Percentiles rank a stretch among this genome's conserved stretches.
Evolutionary conservation across 768 basidiomycete genomes (phyloP).

Genomic region (Boletales sp.): DNA sequence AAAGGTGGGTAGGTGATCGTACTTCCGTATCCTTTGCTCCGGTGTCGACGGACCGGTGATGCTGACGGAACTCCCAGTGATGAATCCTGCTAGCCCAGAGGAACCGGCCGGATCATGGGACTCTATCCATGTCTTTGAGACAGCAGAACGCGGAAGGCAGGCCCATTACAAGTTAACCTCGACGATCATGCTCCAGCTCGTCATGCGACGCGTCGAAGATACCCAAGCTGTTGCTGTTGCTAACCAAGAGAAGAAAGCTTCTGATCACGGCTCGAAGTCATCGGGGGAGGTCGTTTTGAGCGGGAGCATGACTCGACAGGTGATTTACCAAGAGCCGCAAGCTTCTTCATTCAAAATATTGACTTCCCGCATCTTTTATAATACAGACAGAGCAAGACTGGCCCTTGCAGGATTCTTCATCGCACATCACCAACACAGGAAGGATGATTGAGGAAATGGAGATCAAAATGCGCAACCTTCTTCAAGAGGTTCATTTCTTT

Average conservation of each 20-base stretch:
- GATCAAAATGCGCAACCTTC: constrained; percentile 94
- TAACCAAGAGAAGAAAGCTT: constrained; percentile 33
- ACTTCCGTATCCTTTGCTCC: constrained; percentile 3
- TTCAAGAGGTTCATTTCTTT: constrained; percentile 65
- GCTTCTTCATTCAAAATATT: constrained; percentile 8
- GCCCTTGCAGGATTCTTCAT: constrained; percentile 71
- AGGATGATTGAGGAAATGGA: constrained; percentile 98
- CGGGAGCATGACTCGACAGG: constrained; percentile 97
- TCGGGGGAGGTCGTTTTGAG: constrained; percentile 81
- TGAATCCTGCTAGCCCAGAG: constrained; percentile 50
- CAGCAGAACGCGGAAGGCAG: constrained; percentile 84
- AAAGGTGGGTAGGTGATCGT: constrained; percentile 57
- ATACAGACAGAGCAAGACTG: constrained; percentile 83
- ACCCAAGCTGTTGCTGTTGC: constrained; percentile 7
- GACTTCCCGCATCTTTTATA: constrained; percentile 7
- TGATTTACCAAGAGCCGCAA: constrained; percentile 34
- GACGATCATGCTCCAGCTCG: constrained; percentile 92
- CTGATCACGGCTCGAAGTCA: constrained; percentile 49
- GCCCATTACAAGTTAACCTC: constrained; percentile 98
- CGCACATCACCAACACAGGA: constrained; percentile 93
- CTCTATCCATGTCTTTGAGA: constrained; percentile 97
- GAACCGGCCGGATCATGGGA: constrained; percentile 93
- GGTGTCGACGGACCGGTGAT: neutral
- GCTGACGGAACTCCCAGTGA: constrained; percentile 39
- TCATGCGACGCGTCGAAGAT: constrained; percentile 46